Conservation (phyloP, 2,329 filamentous ascomycete genomes). For the Pseudogymnoascus sp. region DNA sequence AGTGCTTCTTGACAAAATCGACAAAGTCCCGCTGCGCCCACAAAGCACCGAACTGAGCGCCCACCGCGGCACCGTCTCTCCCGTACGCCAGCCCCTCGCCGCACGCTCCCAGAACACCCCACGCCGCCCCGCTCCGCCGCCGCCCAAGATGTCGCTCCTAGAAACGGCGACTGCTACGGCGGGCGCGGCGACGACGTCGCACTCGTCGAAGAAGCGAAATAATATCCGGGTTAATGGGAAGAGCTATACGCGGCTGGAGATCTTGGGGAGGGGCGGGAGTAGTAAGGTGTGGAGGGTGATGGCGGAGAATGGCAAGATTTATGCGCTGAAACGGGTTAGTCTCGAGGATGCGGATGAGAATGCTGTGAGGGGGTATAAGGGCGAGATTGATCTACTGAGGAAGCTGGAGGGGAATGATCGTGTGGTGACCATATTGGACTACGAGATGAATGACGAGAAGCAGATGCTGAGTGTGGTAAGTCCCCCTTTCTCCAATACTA, state of each 20-base stretch:
- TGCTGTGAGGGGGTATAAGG: conserved; percentile 80
- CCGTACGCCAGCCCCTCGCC: conserved; percentile 50
- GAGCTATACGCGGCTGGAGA: conserved; percentile 81
- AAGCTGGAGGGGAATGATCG: conserved; percentile 79
- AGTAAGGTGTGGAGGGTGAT: conserved; percentile 94
- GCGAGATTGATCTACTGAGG: conserved; percentile 85
- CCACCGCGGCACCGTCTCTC: conserved; percentile 36
- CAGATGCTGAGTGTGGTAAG: conserved; percentile 76
- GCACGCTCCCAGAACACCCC: conserved; percentile 61
- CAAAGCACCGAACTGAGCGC: conserved; percentile 38
- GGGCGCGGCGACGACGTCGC: conserved; percentile 68
- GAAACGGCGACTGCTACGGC: conserved; percentile 81
- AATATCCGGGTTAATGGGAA: conserved; percentile 87
- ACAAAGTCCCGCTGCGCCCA: conserved; percentile 46
- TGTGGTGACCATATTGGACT: conserved; percentile 85
- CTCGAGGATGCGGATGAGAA: conserved; percentile 81
- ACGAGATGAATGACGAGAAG: conserved; percentile 88
- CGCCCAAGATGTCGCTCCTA: conserved; percentile 94
- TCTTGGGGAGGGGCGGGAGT: conserved; percentile 85
- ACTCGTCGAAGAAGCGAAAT: conserved; percentile 63
- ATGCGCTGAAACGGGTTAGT: conserved; percentile 87
- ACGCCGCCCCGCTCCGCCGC: conserved; percentile 68
- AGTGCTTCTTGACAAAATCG: conserved; percentile 27
- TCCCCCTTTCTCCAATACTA: conserved; percentile 19
- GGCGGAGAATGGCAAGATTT: conserved; percentile 92